These are phyloP conservation scores for Didymella keratinophila DNA, from an alignment of 2,329 filamentous ascomycete genomes.

Conservation along the genomic window DNA sequence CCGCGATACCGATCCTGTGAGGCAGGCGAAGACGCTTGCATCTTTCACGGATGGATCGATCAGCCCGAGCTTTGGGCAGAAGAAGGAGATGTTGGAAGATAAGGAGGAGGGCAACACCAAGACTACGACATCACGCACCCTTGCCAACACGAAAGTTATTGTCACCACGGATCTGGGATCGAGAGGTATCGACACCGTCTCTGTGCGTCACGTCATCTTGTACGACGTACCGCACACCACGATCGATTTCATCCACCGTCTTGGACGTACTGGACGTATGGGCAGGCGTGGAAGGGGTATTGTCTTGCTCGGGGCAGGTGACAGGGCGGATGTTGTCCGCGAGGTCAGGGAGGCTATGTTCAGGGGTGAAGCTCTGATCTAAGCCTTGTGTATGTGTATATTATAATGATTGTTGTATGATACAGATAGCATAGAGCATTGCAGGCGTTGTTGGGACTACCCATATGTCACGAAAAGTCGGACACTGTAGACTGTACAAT, in stretches of 20 bases:
- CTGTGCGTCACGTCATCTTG: slow-evolving; percentile 88
- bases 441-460: neutral
- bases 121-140: slow-evolving; percentile 50
- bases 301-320: slow-evolving; percentile 87
- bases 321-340: slow-evolving; percentile 86
- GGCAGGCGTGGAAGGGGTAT: slow-evolving; percentile 87
- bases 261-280: slow-evolving; percentile 92
- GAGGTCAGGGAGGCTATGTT: slow-evolving; percentile 83
- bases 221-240: slow-evolving; percentile 98
- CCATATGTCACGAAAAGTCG: neutral
- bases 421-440: neutral
- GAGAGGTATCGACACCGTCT: slow-evolving; percentile 90
- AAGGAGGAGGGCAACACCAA: neutral
- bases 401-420: neutral
- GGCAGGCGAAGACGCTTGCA: slow-evolving; percentile 77
- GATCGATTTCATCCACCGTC: slow-evolving; percentile 96
- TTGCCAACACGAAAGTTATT: slow-evolving; percentile 85
- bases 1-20: slow-evolving; percentile 80
- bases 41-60: slow-evolving; percentile 63
- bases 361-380: slow-evolving; percentile 59
- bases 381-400: slow-evolving; percentile 16
- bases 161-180: slow-evolving; percentile 95
- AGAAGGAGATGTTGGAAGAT: neutral
- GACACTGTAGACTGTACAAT: neutral
- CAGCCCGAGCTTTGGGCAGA: slow-evolving; percentile 16